Base-by-base conservation (phyloP, 495 filamentous ascomycete species). In the Lentithecium fluviatile region DNA sequence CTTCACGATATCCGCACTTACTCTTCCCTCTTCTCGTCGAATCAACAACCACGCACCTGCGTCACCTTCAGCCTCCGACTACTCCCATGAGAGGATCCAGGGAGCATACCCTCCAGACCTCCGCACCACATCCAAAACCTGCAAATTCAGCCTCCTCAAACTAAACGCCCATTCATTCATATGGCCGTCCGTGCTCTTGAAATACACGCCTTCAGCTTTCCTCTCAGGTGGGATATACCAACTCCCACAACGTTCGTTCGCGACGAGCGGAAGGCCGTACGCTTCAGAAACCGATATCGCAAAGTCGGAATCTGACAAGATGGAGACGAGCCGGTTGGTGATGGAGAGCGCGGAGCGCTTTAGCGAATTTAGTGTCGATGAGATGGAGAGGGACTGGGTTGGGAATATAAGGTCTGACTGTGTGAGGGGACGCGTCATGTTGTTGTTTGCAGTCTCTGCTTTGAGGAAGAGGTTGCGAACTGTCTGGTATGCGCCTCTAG, bases 131-230 rank as follows among this genome's bases (percentile, higher is more conserved):
- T 79, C 74, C 71, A 98, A 70, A 42, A 98, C 65, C 64, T 92
- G 86, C 65, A 95, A 67, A 68, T 97, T 97, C 67, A 97, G 76
- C 55, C 94, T 80, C 68, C 93, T 80, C 26, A 82, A 79, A 74
- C 86, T 95, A 69, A 97, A 96, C 45, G 83, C 81, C 92, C 93
- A 97, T 72, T 94, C 81, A 19, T 89, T 88, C 0, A 80, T 82
- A 76, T 98, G 94, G 1, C 94, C 94, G 75, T 98, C 94, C 25
- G 94, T 98, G 75, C 90, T 95, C 79, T 98, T 98, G 75, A 97
- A 98, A 75, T 97, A 97, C 6, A 83, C 89, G 50, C 88, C 88
- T 15, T 81, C 88, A 0, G 74, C 74, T 69, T 91, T 91, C 11
- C 58, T 64, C 19, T 72, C 71, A 0, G 89, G 87, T 26, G 83